Evolutionary conservation across 2,329 filamentous ascomycete species (phyloP).

Genomic region (Calonectria honghensis): DNA sequence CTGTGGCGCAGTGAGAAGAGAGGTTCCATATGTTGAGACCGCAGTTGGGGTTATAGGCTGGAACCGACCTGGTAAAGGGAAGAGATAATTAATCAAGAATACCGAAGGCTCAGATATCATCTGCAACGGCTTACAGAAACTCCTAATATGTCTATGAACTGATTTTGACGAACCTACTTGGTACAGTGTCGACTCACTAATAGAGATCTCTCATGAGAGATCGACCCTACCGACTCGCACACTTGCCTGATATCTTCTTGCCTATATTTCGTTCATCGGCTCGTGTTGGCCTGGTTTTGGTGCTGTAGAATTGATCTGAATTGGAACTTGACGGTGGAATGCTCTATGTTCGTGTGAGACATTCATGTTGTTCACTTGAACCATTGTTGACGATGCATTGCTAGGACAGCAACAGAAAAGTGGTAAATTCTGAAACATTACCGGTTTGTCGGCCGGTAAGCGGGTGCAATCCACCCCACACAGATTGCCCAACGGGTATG

Average conservation of each 20-base stretch:
- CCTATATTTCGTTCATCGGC: too few relatives aligned
- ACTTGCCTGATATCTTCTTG: not conserved
- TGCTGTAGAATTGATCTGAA: not conserved
- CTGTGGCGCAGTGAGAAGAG: too few relatives aligned
- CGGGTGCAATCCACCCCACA: not conserved
- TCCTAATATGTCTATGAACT: not conserved
- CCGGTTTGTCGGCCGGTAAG: slow-evolving; percentile 11
- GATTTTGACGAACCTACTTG: not conserved
- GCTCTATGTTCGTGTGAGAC: slow-evolving; percentile 1
- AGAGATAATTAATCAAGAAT: not conserved
- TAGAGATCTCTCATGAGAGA: not conserved
- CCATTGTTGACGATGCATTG: not conserved
- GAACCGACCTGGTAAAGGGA: not conserved
- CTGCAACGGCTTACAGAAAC: not conserved
- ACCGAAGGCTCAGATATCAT: not conserved
- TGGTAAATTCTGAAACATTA: slow-evolving; percentile 9
- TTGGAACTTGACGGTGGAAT: not conserved
- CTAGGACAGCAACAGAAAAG: slow-evolving; percentile 4
- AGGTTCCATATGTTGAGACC: too few relatives aligned
- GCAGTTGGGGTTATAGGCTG: not conserved
- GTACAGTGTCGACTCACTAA: not conserved
- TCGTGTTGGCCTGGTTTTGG: not conserved
- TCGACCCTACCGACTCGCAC: not conserved
- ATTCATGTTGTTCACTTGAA: not conserved
- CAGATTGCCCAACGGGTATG: not conserved